phyloP scores from a whole-genome alignment of 2,329 filamentous ascomycete species.

The Cytospora schulzeri region DNA sequence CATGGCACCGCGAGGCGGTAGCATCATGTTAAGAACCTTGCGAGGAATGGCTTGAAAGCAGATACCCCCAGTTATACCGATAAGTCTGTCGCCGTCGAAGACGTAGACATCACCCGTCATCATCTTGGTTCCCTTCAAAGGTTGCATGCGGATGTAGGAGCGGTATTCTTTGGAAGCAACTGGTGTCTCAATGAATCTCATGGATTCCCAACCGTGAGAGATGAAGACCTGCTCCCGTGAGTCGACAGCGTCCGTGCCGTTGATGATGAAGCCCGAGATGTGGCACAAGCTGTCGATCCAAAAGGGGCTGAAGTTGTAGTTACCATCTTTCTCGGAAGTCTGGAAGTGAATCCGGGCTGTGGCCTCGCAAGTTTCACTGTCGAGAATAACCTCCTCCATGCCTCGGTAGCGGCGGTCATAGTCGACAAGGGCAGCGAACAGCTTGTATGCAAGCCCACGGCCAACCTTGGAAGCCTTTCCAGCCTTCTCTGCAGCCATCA shows the following conservation, averaged over 20 bases:
- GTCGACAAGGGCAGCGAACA: constrained; percentile 59
- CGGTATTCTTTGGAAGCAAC: constrained; percentile 51
- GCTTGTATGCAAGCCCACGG: constrained; percentile 77
- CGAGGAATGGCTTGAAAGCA: constrained; percentile 70
- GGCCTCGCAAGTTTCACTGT: constrained; percentile 48
- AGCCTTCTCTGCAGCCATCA: constrained; percentile 61
- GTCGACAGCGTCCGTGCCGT: constrained; percentile 58
- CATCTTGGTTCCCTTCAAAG: constrained; percentile 52
- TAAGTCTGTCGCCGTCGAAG: constrained; percentile 54
- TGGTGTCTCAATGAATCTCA: constrained; percentile 53
- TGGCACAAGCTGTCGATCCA: constrained; percentile 63
- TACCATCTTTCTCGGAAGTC: constrained; percentile 50
- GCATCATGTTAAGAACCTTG: constrained; percentile 65
- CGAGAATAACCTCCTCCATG: constrained; percentile 61
- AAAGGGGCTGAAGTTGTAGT: constrained; percentile 58
- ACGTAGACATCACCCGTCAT: constrained; percentile 57
- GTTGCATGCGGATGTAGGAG: constrained; percentile 61
- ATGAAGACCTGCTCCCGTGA: constrained; percentile 59
- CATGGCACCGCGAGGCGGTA: constrained; percentile 59
- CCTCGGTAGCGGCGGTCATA: constrained; percentile 57
- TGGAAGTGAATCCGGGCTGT: constrained; percentile 49
- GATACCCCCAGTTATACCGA: constrained; percentile 55
- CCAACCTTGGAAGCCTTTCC: constrained; percentile 73
- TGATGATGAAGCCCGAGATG: constrained; percentile 63
- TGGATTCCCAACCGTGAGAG: constrained; percentile 60